Base-by-base conservation (phyloP, 2,329 filamentous ascomycete species). In the Neofusicoccum kwambonambiense region DNA sequence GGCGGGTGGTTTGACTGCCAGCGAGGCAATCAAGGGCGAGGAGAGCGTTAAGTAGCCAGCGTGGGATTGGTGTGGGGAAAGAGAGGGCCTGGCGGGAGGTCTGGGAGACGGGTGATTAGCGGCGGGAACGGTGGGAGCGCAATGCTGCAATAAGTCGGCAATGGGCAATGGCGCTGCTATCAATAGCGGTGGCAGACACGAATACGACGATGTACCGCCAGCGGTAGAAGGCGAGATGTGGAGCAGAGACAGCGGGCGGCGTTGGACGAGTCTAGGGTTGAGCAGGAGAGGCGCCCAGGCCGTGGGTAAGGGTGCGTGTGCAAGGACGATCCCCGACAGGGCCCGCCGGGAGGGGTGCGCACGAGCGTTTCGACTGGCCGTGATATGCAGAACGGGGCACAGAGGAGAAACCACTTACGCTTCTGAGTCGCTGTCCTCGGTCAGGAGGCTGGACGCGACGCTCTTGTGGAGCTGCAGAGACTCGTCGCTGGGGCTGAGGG, bases 401-500 rank as follows among this genome's bases (percentile, higher is more conserved):
- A 50, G 42, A 63, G 15, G 51, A 45, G 50, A 51, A 50, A 64
- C 31, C 31, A 82, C 82, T 82, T 77, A 84, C 82, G 73, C 66
- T 68, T 82, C 81, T 64, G 70, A 68, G 51, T 86, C 84, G 37
- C 80, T 82, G 68, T 84, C 82, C 66, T 83, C 81, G 15, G 81
- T 83, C 64, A 81, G 71, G 54, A 84, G 77, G 70, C 80, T 83
- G 77, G 81, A 82, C 47, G 78, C 70, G 27, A 79, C 77, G 71
- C 80, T 82, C 68, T 75, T 80, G 67, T 77, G 74, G 45, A 79
- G 70, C 3, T 73, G 74, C 27, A 81, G 72, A n/a, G 79, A 79
- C 42, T 80, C 77, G 62, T 77, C 74, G 70, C 78, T 81, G 62
- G 67, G 67, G 41, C 68, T 66, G 7, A 62, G 39, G 17, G 37